Evolutionary conservation across 371 early-diverging fungal genomes (phyloP), one percentile per base, ranked within the genome.

Genomic region (Syncephalastrum sp.): DNA sequence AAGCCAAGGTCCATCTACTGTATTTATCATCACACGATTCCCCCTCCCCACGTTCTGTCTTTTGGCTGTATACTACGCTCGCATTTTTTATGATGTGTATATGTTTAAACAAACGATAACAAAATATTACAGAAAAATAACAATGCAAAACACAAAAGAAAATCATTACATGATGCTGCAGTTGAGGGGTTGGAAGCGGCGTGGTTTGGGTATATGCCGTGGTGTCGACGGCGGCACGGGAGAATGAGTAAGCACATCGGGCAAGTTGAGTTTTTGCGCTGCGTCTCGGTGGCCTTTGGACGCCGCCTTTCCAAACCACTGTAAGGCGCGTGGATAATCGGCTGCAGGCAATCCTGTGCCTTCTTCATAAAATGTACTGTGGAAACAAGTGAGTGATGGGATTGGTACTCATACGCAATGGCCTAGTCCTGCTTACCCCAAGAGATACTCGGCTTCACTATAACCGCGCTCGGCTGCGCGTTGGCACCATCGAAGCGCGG

Each of bases 401-500:
- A 23, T 45, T 7, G 45, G 27, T 14, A n/a, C 24, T 4, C n/a
- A 23, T 2, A 2, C 38, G 1, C 2, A 6, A 33, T 10, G 2
- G 38, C 38, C 38, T 33, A 10, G 38, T 12, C 10, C 8, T 33
- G 38, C 38, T 56, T 72, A 78, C 79, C 79, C 79, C 38, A 78
- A 33, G 5, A 54, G 58, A 56, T 66, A 78, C 49, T 75, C 73
- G 3, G 79, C 79, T 17, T 61, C 48, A 49, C 56, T 60, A 29
- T 64, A 53, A 0, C 72, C 75, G 12, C 61, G 57, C 21, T 68
- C 68, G 21, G 79, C 64, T 17, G 72, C 73, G 6, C 65, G 53
- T 12, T 63, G 53, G 43, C 79, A 78, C 79, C 79, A 78, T 41
- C 67, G 65, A 53, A 63, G 68, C 0, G 79, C 75, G 10, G 63